Base-by-base conservation (phyloP, 1,284 basidiomycete genomes). In the Pulveroboletus sp. region DNA sequence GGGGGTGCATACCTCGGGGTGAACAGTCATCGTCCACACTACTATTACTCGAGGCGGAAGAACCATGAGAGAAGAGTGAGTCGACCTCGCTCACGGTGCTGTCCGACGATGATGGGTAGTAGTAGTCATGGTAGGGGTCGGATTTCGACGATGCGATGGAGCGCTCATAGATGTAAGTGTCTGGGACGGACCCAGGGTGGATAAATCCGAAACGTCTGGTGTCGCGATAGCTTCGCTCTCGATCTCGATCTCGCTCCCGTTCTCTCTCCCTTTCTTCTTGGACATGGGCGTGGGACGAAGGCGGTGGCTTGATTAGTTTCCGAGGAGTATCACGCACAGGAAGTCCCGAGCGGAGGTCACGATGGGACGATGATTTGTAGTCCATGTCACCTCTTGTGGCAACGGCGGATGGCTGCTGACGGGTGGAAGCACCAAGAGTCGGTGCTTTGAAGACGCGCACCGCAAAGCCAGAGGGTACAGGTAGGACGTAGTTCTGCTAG, bases 111-210 rank as follows among this genome's bases (percentile, higher is more conserved):
- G 80, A 75, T 15, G 70, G 73, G 24, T 80, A 79, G 51, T 72
- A 79, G 44, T 70, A 60, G 63, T 71, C 69, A 31, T 57, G 69
- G 61, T 77, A 77, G 31, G 75, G 65, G 65, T 84, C 83, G 33
- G 78, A 81, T 66, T 83, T 82, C 42, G 81, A 80, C 42, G 76
- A 78, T n/a, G 65, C 51, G 15, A 78, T 64, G 15, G 82, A 81
- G 39, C 78, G 79, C 58, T 85, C 81, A 65, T 87, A 86, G 57
- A 86, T 74, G 71, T 77, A 85, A 20, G 78, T 77, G 54, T 81
- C 77, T 53, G 74, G 73, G 39, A 71, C 67, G 43, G 69, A 62
- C 52, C 74, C 73, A 26, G 80, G 76, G 64, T 81, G 78, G 57
- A 84, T 81, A 52, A 59, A 65, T 17, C 67, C 67, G 51, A 71